Conservation (phyloP, 2,329 filamentous ascomycete species). For the Neofusicoccum ribis region DNA sequence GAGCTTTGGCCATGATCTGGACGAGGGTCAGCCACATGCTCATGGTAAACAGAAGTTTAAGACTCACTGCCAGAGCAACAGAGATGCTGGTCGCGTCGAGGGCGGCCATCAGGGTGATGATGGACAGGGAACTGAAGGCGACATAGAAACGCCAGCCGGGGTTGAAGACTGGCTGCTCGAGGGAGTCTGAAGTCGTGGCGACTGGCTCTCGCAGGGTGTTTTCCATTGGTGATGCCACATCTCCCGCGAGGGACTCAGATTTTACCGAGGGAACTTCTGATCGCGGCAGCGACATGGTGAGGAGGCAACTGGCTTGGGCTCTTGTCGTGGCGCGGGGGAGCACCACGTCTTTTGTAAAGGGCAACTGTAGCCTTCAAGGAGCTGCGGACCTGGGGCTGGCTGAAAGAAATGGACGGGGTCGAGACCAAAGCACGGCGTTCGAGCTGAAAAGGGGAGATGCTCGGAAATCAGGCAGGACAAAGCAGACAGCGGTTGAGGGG, state of each 20-base stretch:
- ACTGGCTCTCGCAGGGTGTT: not conserved
- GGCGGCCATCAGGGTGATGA: slow-evolving; percentile 62
- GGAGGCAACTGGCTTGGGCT: no score
- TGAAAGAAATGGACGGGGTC: not conserved
- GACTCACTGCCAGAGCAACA: slow-evolving; percentile 53
- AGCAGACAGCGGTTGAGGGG: not conserved
- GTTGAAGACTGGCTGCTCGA: not conserved
- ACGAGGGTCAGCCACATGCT: not conserved
- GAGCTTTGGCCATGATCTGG: slow-evolving; percentile 39
- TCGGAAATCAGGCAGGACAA: not conserved
- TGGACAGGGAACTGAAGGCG: slow-evolving; percentile 53
- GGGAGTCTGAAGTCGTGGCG: not conserved
- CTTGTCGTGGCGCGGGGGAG: no score
- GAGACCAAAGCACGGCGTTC: not conserved
- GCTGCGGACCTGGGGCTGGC: not conserved
- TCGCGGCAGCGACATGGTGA: not conserved
- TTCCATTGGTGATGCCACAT: not conserved
- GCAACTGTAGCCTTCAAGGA: not conserved
- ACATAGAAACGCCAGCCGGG: slow-evolving; percentile 20
- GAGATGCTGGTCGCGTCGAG: slow-evolving; percentile 67
- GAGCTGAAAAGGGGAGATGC: not conserved
- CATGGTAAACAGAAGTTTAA: not conserved
- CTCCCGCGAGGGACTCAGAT: not conserved
- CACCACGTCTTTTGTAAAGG: not conserved
- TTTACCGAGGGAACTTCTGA: not conserved